Evolutionary conservation across 805 yeast species (phyloP).

Genomic region (Starmerella apis): DNA sequence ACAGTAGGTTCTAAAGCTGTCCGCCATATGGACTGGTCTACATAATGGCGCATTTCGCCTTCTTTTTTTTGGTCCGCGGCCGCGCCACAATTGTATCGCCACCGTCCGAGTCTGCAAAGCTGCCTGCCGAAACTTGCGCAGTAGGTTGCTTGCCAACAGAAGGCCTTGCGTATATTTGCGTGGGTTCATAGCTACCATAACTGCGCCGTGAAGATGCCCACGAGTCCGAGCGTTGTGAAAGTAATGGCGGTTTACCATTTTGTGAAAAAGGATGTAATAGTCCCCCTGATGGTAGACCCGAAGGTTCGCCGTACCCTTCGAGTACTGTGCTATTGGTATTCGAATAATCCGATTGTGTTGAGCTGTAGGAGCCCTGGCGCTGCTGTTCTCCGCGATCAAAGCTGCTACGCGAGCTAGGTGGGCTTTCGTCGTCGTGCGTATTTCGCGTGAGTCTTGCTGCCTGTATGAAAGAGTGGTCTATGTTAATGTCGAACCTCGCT

Average conservation of each 20-base stretch:
- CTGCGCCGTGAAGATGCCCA: background rate
- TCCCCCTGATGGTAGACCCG: background rate
- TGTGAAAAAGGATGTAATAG: background rate
- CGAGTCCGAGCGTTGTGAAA: slow-evolving; percentile 3
- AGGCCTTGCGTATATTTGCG: background rate
- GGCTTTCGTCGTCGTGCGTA: slow-evolving; percentile 38
- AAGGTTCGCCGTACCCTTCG: background rate
- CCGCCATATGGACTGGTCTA: too few relatives aligned
- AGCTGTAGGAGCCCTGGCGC: slow-evolving; percentile 6
- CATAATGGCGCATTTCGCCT: slow-evolving; percentile 18
- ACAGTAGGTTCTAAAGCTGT: too few relatives aligned
- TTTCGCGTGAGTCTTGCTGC: slow-evolving; percentile 58
- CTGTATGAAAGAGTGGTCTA: slow-evolving; percentile 68
- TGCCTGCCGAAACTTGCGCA: background rate
- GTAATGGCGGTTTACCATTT: background rate
- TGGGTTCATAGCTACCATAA: background rate
- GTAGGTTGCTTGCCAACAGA: background rate
- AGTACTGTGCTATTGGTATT: background rate
- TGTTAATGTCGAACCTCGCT: slow-evolving; percentile 85
- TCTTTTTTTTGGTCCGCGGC: slow-evolving; percentile 4
- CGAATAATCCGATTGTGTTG: background rate
- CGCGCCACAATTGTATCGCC: slow-evolving; percentile 5
- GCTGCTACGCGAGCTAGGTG: slow-evolving; percentile 7
- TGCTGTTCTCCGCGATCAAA: background rate
- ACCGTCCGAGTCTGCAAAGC: slow-evolving; percentile 3